Base-by-base conservation (phyloP, 805 yeast genomes). In the Candida methanosorbosa region DNA sequence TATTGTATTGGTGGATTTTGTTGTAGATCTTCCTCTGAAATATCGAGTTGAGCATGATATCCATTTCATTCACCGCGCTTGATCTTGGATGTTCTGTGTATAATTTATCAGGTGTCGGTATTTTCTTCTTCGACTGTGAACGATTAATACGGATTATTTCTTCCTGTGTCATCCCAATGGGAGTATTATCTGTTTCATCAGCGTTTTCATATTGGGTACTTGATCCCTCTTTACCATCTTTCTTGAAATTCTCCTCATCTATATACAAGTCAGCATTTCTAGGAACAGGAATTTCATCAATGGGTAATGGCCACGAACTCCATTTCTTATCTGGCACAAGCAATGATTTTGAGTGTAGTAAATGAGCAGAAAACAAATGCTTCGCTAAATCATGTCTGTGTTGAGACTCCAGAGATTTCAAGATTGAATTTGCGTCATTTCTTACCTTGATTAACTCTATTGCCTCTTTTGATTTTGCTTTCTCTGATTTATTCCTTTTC, bases 291-390 rank as follows among this genome's bases (percentile, higher is more conserved):
- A 65, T 64, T 5, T 43, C 38, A 2, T 47, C 44, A 2, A 30
- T 3, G 0, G 57, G 46, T 26, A 66, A 49, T 1, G 90, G 90
- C 90, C 90, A 81, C 4, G 65, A 48, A 0, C 72, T 49, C 78
- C 83, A 79, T 34, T 49, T 36, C 30, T 43, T 30, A 34, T 41
- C 33, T 30, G 70, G 69, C 57, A 62, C 61, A 39, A 36, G 34
- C 53, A 61, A 53, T 37, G 56, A 56, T 33, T 56, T 56, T 30
- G 46, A 54, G 37, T 57, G 69, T 35, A 66, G 52, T 20, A 82
- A 57, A 38, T 63, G 61, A 0, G 77, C 50, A 18, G 81, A 69
- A 50, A 80, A 83, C 4, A 84, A 54, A 54, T 83, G 94, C 2
- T 74, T 48, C 1, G 81, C 68, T 21, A 82, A 55, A 52, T 83